A percentile compares a stretch with the other conserved stretches of the same genome.
These are phyloP conservation scores for Krasilnikovozyma curviuscula DNA, from an alignment of 768 basidiomycete species.

Conservation along the genomic window DNA sequence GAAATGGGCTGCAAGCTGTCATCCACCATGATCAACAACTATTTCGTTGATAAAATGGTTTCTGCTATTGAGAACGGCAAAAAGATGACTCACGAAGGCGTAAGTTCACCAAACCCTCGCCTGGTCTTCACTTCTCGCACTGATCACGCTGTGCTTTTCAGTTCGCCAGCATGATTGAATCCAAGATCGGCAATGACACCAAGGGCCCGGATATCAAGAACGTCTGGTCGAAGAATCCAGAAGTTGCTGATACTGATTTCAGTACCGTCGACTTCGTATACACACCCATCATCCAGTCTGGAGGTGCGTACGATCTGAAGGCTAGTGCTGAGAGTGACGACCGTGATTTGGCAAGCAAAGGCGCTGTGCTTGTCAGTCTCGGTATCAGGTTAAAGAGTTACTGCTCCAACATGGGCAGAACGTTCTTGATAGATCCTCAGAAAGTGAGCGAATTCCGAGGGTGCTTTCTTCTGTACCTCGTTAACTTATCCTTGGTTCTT, in stretches of 20 bases:
- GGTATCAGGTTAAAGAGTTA: conserved; percentile 87
- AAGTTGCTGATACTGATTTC: conserved; percentile 68
- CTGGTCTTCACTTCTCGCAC: neutral
- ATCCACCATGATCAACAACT: conserved; percentile 62
- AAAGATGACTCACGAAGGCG: conserved; percentile 63
- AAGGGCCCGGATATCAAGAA: conserved; percentile 81
- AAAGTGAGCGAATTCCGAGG: conserved; percentile 33
- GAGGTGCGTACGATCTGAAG: conserved; percentile 73
- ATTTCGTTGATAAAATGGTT: conserved; percentile 74
- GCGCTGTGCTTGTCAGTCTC: conserved; percentile 68
- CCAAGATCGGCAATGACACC: conserved; percentile 65
- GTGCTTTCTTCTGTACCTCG: neutral
- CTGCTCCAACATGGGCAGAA: conserved; percentile 77
- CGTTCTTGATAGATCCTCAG: conserved; percentile 85
- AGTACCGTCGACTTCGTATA: conserved; percentile 81
- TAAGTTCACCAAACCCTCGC: neutral
- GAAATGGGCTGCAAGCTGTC: conserved; percentile 58
- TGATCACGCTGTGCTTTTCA: neutral
- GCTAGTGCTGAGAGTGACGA: conserved; percentile 68
- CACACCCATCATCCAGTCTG: conserved; percentile 86
- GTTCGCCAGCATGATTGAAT: conserved; percentile 48
- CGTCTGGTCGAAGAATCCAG: conserved; percentile 59
- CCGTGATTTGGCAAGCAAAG: conserved; percentile 57
- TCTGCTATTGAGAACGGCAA: conserved; percentile 78
- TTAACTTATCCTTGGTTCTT: neutral